A percentile compares a stretch with the other conserved stretches of the same genome.
These are phyloP conservation scores for Chaetomium fimeti DNA, from an alignment of 495 filamentous ascomycete species.

Conservation along the genomic window DNA sequence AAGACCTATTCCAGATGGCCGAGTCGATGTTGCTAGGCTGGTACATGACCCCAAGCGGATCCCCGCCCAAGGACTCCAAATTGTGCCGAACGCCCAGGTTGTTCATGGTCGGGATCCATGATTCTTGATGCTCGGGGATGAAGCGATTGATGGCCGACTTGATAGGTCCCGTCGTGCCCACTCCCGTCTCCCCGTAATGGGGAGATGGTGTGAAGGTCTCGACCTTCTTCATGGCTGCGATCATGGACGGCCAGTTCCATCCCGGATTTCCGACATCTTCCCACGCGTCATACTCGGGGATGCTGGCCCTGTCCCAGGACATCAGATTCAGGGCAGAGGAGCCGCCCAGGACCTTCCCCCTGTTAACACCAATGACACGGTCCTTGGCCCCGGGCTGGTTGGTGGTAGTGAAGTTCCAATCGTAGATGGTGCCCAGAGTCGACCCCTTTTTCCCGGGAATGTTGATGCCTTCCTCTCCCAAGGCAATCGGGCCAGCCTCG, in stretches of 20 bases:
- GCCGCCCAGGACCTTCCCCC: slow-evolving; percentile 55
- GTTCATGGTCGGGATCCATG: slow-evolving; percentile 35
- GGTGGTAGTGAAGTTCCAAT: slow-evolving; percentile 55
- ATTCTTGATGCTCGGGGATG: slow-evolving; percentile 30
- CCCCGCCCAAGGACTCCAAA: slow-evolving; percentile 38
- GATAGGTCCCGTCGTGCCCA: slow-evolving; percentile 34
- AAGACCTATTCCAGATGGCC: slow-evolving; percentile 39
- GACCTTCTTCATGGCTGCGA: slow-evolving; percentile 29
- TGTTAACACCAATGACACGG: slow-evolving; percentile 35
- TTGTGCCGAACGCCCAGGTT: slow-evolving; percentile 36
- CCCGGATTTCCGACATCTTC: slow-evolving; percentile 51
- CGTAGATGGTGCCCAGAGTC: slow-evolving; percentile 43
- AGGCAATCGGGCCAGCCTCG: slow-evolving; percentile 52
- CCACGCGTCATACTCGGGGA: slow-evolving; percentile 59
- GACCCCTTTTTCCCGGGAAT: slow-evolving; percentile 41
- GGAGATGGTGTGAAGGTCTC: background rate
- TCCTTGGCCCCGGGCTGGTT: slow-evolving; percentile 43
- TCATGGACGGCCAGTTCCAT: slow-evolving; percentile 55
- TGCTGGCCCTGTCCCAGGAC: slow-evolving; percentile 54
- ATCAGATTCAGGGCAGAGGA: slow-evolving; percentile 43
- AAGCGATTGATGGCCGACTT: slow-evolving; percentile 37
- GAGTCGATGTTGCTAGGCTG: slow-evolving; percentile 43
- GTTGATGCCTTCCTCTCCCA: slow-evolving; percentile 49
- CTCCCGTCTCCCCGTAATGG: background rate
- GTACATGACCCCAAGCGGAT: slow-evolving; percentile 40